A percentile compares a stretch with the other conserved stretches of the same genome.
phyloP scores from a whole-genome alignment of 495 filamentous ascomycete species.

The Neurospora tetraspora region DNA sequence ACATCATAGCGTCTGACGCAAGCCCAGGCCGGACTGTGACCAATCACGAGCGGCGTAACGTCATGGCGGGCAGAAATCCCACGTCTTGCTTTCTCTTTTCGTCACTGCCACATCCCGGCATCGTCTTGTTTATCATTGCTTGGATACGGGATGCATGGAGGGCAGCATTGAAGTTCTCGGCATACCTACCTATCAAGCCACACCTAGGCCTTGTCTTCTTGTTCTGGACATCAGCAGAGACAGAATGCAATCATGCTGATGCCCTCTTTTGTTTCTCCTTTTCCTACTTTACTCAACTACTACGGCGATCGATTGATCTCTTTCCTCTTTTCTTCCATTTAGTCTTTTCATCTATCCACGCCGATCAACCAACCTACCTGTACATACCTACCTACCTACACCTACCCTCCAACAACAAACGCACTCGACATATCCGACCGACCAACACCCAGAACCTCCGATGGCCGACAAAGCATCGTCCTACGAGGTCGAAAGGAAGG shows the following conservation, averaged over 20 bases:
- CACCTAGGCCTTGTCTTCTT: background rate
- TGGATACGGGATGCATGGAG: background rate
- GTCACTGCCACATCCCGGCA: background rate
- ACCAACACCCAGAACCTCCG: background rate
- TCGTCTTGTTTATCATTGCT: background rate
- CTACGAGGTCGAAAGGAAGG: background rate
- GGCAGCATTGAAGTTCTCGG: background rate
- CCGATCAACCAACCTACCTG: background rate
- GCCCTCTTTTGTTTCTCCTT: background rate
- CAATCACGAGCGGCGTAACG: background rate
- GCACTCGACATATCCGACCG: background rate
- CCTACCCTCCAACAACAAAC: background rate
- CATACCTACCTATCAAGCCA: background rate
- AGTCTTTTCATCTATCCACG: background rate
- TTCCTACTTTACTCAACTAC: background rate
- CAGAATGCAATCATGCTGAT: background rate
- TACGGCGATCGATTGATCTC: background rate
- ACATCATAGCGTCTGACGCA: background rate
- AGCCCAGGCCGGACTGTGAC: background rate
- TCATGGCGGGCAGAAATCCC: background rate
- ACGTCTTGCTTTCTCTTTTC: background rate
- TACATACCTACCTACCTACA: background rate
- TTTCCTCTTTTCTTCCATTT: background rate
- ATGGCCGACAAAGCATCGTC: background rate
- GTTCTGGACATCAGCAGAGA: background rate